phyloP scores from a whole-genome alignment of 768 basidiomycete genomes.

The Collybia mongolica region DNA sequence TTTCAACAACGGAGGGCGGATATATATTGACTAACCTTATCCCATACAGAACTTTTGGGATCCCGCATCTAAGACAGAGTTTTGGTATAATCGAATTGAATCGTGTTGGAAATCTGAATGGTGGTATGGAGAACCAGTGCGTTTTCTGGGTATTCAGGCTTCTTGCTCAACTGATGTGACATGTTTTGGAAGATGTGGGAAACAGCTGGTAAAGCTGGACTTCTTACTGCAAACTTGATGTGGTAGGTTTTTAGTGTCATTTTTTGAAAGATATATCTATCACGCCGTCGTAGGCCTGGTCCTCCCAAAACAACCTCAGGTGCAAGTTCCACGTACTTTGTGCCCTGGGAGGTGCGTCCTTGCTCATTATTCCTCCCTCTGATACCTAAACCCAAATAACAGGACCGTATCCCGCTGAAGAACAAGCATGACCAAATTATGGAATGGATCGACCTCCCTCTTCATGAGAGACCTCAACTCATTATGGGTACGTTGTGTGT shows the following conservation, averaged over 20 bases:
- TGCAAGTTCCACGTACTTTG: constrained; percentile 65
- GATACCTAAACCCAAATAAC: constrained; percentile 1
- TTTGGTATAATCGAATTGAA: constrained; percentile 66
- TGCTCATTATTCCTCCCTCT: background rate
- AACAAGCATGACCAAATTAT: constrained; percentile 78
- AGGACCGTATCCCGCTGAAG: constrained; percentile 63
- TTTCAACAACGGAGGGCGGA: background rate
- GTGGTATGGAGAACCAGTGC: constrained; percentile 90
- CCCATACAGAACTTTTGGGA: constrained; percentile 82
- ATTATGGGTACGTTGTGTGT: constrained; percentile 55
- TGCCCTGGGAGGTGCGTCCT: constrained; percentile 68
- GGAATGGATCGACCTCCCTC: constrained; percentile 78
- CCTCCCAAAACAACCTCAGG: constrained; percentile 72
- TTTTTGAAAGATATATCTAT: background rate
- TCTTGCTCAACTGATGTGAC: background rate
- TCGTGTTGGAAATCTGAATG: constrained; percentile 68
- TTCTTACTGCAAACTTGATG: constrained; percentile 87
- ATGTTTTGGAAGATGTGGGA: constrained; percentile 75
- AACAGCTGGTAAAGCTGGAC: constrained; percentile 70
- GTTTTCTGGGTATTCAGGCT: constrained; percentile 5
- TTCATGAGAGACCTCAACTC: constrained; percentile 71
- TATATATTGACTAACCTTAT: background rate
- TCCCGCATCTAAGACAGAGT: constrained; percentile 57
- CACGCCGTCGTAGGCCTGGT: constrained; percentile 60
- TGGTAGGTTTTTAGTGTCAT: constrained; percentile 55